Base-by-base conservation (phyloP, 2,329 filamentous ascomycete genomes). In the Arthrinium phaeospermum region DNA sequence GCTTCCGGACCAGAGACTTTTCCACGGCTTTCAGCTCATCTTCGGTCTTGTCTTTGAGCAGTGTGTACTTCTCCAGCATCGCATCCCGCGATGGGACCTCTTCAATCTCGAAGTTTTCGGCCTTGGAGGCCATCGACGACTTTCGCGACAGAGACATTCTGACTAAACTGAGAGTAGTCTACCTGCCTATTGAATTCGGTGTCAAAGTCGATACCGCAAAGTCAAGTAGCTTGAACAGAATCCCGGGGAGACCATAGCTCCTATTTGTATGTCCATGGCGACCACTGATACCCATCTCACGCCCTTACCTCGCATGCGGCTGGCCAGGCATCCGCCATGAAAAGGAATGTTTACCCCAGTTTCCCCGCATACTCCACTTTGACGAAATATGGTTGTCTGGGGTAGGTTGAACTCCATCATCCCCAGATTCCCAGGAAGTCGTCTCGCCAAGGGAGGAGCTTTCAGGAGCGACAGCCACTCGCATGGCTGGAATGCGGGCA, bases 1-100 rank as follows among this genome's bases (percentile, higher is more conserved):
- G 75, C 10, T 80, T 80, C 5, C 74, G 73, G 10, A 80, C 72
- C 0, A 80, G 70, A 1, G 74, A 68, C 67, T 79, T 80, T 27
- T 76, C 70, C 8, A 76, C 51, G 19, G 71, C 68, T 16, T 77
- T 73, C 46, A 80, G 74, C 3, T 77, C 74, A n/a, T 77, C 75
- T 0, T 73, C 75, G 45, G 72, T 75, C 74, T 73, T 75, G 57
- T 75, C 71, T 14, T 68, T 68, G 41, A 76, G 73, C 22, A 76
- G 72, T 10, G 75, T 68, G 51, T 72, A 76, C 14, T 53, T 71
- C 41, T 76, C 72, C 10, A 76, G 61, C 16, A 37, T 27, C 8
- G 30, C 68, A 70, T 70, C 68, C 19, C 46, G 46, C 19, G 45
- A 13, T 2, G 30, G 45, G 30, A 44, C 46, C 27, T 53, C 34